Percentiles rank a stretch among this genome's conserved stretches.
phyloP scores from a whole-genome alignment of 305 asterid genomes.

The Fraxinus sp. region DNA sequence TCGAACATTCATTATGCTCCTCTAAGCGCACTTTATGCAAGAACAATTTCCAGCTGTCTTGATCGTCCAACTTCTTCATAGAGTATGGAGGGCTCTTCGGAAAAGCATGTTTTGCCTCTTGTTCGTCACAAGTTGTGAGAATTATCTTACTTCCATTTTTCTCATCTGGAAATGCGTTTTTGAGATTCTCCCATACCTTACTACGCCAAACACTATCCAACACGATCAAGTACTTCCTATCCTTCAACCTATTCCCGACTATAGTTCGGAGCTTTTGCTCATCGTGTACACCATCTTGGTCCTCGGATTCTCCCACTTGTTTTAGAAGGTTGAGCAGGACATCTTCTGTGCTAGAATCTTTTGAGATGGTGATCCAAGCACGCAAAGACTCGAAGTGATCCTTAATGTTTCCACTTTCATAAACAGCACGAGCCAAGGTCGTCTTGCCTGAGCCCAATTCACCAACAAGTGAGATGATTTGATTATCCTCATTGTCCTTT shows the following conservation, averaged over 20 bases:
- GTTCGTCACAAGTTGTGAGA: slow-evolving; percentile 24
- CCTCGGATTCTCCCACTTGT: slow-evolving; percentile 27
- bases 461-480: slow-evolving; percentile 38
- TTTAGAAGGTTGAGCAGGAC: slow-evolving; percentile 36
- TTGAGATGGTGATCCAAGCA: slow-evolving; percentile 35
- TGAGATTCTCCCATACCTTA: slow-evolving; percentile 28
- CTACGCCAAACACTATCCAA: slow-evolving; percentile 33
- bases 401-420: slow-evolving; percentile 30
- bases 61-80: background rate
- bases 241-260: slow-evolving; percentile 19
- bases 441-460: slow-evolving; percentile 55
- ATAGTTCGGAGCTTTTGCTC: slow-evolving; percentile 14
- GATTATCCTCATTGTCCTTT: background rate
- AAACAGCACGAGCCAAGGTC: slow-evolving; percentile 45
- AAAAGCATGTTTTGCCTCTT: background rate
- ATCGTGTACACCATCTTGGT: slow-evolving; percentile 7
- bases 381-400: slow-evolving; percentile 19
- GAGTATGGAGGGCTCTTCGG: background rate
- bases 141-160: slow-evolving; percentile 33
- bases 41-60: slow-evolving; percentile 39
- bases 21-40: slow-evolving; percentile 29
- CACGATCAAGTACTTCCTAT: slow-evolving; percentile 35
- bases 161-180: slow-evolving; percentile 30
- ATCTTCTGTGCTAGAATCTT: slow-evolving; percentile 20
- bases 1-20: background rate